Percentiles rank a stretch among this genome's conserved stretches.
Evolutionary conservation across 139 green algal species (phyloP).

Genomic region (Asterochloris sp.): DNA sequence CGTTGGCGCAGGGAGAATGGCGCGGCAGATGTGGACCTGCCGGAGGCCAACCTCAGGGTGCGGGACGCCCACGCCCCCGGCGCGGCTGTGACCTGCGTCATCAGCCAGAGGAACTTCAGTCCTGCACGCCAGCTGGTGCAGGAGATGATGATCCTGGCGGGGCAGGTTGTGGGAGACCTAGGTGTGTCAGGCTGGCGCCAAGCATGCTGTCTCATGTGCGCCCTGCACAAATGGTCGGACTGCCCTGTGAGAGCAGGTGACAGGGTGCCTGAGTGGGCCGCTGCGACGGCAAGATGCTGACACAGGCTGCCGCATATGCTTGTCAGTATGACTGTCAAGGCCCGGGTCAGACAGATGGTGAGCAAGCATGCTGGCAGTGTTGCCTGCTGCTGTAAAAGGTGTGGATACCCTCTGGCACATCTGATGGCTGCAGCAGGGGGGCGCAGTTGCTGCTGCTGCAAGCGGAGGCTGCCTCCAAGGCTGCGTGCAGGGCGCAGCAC

Average conservation of each 20-base stretch:
- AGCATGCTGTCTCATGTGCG: not conserved
- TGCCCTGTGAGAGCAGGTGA: not conserved
- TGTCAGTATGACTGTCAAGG: not conserved
- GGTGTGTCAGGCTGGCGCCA: slow-evolving; percentile 22
- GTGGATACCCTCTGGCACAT: too few relatives aligned
- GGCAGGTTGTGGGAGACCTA: slow-evolving; percentile 50
- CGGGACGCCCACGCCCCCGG: not conserved
- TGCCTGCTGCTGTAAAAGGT: too few relatives aligned
- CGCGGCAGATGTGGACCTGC: slow-evolving; percentile 56
- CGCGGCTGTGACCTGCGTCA: not conserved
- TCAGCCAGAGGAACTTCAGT: slow-evolving; percentile 28
- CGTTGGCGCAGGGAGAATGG: slow-evolving; percentile 44
- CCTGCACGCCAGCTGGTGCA: slow-evolving; percentile 52
- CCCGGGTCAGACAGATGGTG: not conserved
- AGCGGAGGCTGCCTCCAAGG: not conserved
- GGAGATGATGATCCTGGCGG: slow-evolving; percentile 91
- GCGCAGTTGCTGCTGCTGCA: too few relatives aligned
- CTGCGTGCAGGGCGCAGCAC: not conserved
- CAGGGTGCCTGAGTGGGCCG: not conserved
- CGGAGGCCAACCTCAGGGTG: slow-evolving; percentile 47
- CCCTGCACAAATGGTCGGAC: not conserved
- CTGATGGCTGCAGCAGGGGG: too few relatives aligned
- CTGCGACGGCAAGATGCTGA: not conserved
- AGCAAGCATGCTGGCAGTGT: too few relatives aligned
- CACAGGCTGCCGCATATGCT: not conserved